Evolutionary conservation across 2,329 filamentous ascomycete species (phyloP).

Genomic region (Penicillium sp.): DNA sequence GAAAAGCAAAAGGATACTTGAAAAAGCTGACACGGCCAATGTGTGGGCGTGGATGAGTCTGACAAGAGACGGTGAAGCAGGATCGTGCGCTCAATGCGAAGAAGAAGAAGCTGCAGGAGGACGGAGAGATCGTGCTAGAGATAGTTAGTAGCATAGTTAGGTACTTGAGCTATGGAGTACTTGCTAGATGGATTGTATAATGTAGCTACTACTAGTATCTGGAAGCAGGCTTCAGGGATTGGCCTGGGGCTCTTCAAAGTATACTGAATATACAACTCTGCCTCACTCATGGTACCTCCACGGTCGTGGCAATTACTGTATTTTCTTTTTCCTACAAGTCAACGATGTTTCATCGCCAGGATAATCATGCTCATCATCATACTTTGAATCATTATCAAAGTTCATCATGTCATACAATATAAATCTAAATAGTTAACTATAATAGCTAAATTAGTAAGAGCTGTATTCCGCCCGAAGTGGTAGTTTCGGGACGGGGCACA

Average conservation of each 20-base stretch:
- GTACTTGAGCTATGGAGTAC: neutral
- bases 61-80: constrained; percentile 25
- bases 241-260: neutral
- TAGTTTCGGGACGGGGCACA: constrained; percentile 10
- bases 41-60: neutral
- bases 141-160: neutral
- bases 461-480: neutral
- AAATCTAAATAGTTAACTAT: neutral
- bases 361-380: neutral
- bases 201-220: neutral
- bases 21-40: neutral
- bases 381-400: neutral
- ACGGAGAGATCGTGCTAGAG: constrained; percentile 1
- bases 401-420: neutral
- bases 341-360: neutral
- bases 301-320: neutral
- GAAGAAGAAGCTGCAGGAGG: neutral
- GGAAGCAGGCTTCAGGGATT: constrained; percentile 1
- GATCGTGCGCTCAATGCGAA: constrained; percentile 3
- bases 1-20: neutral
- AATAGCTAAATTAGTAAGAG: neutral
- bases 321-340: neutral
- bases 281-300: neutral
- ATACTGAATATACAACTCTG: neutral
- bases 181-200: neutral